Evolutionary conservation across 768 basidiomycete species (phyloP).

Genomic region (Trametes elegans): DNA sequence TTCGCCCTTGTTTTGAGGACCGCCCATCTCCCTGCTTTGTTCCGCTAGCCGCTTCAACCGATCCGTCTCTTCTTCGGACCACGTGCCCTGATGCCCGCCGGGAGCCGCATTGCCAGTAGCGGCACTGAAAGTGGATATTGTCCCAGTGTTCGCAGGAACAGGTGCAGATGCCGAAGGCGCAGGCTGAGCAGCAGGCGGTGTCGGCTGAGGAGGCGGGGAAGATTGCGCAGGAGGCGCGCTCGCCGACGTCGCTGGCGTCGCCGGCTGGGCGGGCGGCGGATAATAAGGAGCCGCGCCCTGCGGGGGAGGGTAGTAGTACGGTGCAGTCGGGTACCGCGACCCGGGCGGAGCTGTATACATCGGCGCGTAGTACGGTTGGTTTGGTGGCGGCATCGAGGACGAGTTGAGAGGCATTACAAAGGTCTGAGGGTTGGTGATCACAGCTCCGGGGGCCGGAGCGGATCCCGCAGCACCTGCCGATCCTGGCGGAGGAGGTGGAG

Average conservation of each 20-base stretch:
- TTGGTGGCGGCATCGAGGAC: slow-evolving; percentile 41
- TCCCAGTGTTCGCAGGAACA: slow-evolving; percentile 17
- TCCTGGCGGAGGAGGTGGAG: slow-evolving; percentile 29
- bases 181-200: background rate
- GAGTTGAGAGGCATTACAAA: slow-evolving; percentile 67
- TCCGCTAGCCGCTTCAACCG: slow-evolving; percentile 67
- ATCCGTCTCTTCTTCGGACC: slow-evolving; percentile 78
- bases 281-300: slow-evolving; percentile 26
- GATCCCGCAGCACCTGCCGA: slow-evolving; percentile 31
- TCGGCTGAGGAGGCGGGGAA: slow-evolving; percentile 31
- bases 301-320: slow-evolving; percentile 60
- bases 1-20: slow-evolving; percentile 45
- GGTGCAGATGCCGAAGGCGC: slow-evolving; percentile 10
- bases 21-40: slow-evolving; percentile 49
- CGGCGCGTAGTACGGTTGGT: slow-evolving; percentile 40
- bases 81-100: slow-evolving; percentile 62
- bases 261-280: slow-evolving; percentile 16
- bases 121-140: slow-evolving; percentile 27
- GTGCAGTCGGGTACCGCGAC: slow-evolving; percentile 54
- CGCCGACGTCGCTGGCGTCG: slow-evolving; percentile 1
- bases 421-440: slow-evolving; percentile 70
- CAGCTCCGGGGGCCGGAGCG: slow-evolving; percentile 38
- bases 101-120: slow-evolving; percentile 27
- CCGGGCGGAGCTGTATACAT: slow-evolving; percentile 34
- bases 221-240: slow-evolving; percentile 24